Percentiles rank a stretch among this genome's conserved stretches.
Evolutionary conservation across 306 rosid genomes (phyloP).

Genomic region (Hippophae tibetana): DNA sequence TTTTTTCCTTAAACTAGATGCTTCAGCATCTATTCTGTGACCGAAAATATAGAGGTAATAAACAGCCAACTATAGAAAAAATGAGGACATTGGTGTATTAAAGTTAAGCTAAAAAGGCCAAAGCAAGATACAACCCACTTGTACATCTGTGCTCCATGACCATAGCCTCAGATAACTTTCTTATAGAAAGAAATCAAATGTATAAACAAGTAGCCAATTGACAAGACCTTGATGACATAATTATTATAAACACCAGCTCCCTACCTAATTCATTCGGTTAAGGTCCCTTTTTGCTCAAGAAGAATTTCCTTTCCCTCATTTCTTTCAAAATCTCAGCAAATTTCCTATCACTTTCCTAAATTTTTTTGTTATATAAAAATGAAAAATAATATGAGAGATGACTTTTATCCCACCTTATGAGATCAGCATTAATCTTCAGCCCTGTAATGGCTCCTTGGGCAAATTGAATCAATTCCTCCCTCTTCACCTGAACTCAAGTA

Average conservation of each 20-base stretch:
- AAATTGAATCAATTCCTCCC: slow-evolving; percentile 97
- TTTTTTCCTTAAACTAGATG: slow-evolving; percentile 54
- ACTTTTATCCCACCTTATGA: slow-evolving; percentile 51
- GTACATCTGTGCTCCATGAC: background rate
- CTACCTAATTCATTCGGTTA: too few species aligned
- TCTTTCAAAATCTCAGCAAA: too few species aligned
- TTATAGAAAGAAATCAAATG: background rate
- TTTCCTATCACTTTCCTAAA: too few species aligned
- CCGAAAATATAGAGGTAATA: slow-evolving; percentile 19
- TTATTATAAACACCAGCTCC: too few species aligned
- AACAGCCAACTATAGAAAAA: background rate
- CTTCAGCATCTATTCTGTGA: slow-evolving; percentile 75
- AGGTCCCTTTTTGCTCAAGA: too few species aligned
- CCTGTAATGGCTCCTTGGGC: slow-evolving; percentile 94
- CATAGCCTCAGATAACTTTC: background rate
- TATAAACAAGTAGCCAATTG: background rate
- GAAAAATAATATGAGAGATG: slow-evolving; percentile 14
- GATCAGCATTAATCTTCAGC: slow-evolving; percentile 70
- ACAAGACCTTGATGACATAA: background rate
- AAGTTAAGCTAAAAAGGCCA: background rate
- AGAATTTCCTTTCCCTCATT: too few species aligned
- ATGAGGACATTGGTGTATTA: background rate
- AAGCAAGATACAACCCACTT: background rate
- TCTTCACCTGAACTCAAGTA: slow-evolving; percentile 60
- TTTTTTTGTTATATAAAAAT: background rate